Conservation (phyloP, 169 alveolate genomes). For the Plasmodium blacklocki region DNA sequence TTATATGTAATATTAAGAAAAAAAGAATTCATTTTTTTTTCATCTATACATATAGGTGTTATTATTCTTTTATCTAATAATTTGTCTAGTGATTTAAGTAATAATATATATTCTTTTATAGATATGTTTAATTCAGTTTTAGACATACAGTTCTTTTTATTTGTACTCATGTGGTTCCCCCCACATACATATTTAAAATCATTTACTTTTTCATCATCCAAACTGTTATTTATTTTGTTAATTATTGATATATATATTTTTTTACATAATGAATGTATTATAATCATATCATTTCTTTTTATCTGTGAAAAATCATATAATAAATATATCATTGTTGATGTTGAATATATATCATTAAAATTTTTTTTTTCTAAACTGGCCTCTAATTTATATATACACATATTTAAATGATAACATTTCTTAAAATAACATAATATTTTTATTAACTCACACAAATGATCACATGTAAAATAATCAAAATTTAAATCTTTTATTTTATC, state of each 20-base stretch:
- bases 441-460: conserved; percentile 52
- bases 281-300: background rate
- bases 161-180: background rate
- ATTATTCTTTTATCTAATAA: conserved; percentile 15
- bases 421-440: conserved; percentile 54
- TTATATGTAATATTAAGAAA: background rate
- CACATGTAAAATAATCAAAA: conserved; percentile 1
- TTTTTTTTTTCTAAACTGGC: conserved; percentile 17
- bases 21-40: background rate
- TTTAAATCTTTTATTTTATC: conserved; percentile 29
- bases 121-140: background rate
- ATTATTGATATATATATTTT: conserved; percentile 34
- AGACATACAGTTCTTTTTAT: background rate
- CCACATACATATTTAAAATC: background rate
- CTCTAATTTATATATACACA: conserved; percentile 64
- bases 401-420: conserved; percentile 53
- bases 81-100: conserved; percentile 21
- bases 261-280: conserved; percentile 11
- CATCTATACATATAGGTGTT: background rate
- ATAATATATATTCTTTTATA: conserved; percentile 17
- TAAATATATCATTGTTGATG: conserved; percentile 34
- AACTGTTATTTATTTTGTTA: background rate
- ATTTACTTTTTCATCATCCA: background rate
- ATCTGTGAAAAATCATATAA: conserved; percentile 29
- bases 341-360: conserved; percentile 13